Conservation (phyloP, 108 stramenopile species). For the Discostella pseudostelligera region DNA sequence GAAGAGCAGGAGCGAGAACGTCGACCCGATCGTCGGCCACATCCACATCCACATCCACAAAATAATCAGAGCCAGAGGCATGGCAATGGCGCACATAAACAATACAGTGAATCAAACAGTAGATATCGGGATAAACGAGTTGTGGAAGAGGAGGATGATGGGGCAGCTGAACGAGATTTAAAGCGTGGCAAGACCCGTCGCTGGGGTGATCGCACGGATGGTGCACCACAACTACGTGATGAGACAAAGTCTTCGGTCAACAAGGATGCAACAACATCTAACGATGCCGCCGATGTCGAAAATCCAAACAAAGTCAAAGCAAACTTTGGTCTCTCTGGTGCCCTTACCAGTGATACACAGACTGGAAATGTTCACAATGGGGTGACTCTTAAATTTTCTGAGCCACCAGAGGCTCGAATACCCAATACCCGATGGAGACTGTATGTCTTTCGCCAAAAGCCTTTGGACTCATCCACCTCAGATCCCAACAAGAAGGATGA, state of each 20-base stretch:
- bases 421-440: constrained; percentile 93
- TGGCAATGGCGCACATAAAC: neutral
- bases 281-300: constrained; percentile 15
- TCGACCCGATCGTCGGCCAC: constrained; percentile 30
- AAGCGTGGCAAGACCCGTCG: constrained; percentile 13
- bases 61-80: constrained; percentile 6
- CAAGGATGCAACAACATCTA: neutral
- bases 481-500: constrained; percentile 16
- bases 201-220: constrained; percentile 11
- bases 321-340: constrained; percentile 94
- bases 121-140: constrained; percentile 11
- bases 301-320: constrained; percentile 61
- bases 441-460: constrained; percentile 83
- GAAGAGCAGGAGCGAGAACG: constrained; percentile 20
- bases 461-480: neutral
- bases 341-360: constrained; percentile 83
- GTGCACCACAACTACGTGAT: neutral
- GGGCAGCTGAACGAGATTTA: neutral
- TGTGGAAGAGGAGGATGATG: constrained; percentile 25
- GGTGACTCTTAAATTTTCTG: constrained; percentile 89
- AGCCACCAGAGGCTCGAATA: constrained; percentile 91
- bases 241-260: constrained; percentile 10
- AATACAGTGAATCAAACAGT: neutral
- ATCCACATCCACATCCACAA: constrained; percentile 1
- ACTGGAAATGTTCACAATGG: constrained; percentile 93